Base-by-base conservation (phyloP, 1,284 basidiomycete genomes). In the Moesziomyces globuligerus region DNA sequence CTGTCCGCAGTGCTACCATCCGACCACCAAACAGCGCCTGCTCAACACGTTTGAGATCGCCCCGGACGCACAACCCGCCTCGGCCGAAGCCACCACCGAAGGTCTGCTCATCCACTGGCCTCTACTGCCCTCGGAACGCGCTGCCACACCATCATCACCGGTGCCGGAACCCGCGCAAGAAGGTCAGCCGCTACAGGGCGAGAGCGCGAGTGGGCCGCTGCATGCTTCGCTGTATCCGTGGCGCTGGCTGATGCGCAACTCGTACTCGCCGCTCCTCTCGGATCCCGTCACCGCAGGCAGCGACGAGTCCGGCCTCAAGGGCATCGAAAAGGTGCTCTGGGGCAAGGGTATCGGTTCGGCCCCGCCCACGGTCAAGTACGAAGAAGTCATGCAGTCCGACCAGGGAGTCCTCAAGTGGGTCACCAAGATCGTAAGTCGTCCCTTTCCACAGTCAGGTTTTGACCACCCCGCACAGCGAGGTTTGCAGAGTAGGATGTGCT, bases 11-110 rank as follows among this genome's bases (percentile, higher is more conserved):
- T 97, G 94, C 83, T 95, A 91, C 80, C 95, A 98, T 83, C 85
- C 90, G 0, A 83, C 89, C 58, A 98, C 95, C 9, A 95, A 93
- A 81, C 95, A 98, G 83, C 87, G 95, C 10, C 83, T 97, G 11
- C 85, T 94, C 46, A 89, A 93, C 76, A 93, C 94, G 0, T 92
- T 90, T 64, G 88, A 94, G 91, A 91, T 96, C 45, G 89, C 91
- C 0, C 82, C 85, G 3, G 88, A 91, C 74, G 87, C 94, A 53
- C 85, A 87, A 34, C 91, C 92, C 1, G 77, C 86, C 5, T 81
- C 85, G n/a, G 87, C 89, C 0, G 85, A 87, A 56, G 84, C 88
- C 7, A 89, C 86, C n/a, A 54, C 84, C 0, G 86, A 89, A 26
- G 92, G 92, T 0, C 51, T 64, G 18, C 62, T 90, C 88, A 90